Base-by-base conservation (phyloP, 495 filamentous ascomycete species). In the Penicillium robsamsonii region DNA sequence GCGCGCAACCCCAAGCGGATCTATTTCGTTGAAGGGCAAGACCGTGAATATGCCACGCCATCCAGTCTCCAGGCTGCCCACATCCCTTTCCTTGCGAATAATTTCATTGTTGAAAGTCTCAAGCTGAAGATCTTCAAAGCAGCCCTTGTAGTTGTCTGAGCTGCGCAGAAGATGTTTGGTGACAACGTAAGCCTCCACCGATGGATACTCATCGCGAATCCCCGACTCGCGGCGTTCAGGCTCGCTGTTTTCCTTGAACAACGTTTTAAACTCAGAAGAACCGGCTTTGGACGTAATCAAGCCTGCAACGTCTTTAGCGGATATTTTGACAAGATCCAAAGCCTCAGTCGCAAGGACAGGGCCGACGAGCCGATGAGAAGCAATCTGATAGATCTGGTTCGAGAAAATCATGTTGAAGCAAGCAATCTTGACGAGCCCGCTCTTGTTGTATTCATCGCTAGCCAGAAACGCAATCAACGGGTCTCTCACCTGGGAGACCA, bases 21-120 rank as follows among this genome's bases (percentile, higher is more conserved):
- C 86, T 46, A 98, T 80, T 58, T 96, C 91, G 20, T 82, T 73
- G 4, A 93, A 75, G 3, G 94, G 93, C 11, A 96, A 71, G 2
- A 91, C 66, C 0, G 82, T 84, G 61, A 93, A 95, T 40, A 91
- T 57, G n/a, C 77, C 72, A 37, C 79, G 79, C 94, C 94, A 98
- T 9, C 78, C 68, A 7, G 67, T 66, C 64, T 98, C 94, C 33
- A 95, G 79, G 12, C 62, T 56, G 12, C 68, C 67, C 27, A 87
- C 70, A 60, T 92, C 80, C 18, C 59, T 73, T 7, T 60, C 46
- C 7, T 60, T 61, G 11, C 49, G 57, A 38, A 58, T 6, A 7
- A 62, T 17, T 18, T 9, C n/a, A 15, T 56, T 61, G 41, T 38
- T 55, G 42, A 46, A 70, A 25, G 43, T 37, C 10, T 68, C 62